Evolutionary conservation across 345 rosid genomes (phyloP), one percentile per base, ranked within the genome.

Genomic region (Camelina laxa): DNA sequence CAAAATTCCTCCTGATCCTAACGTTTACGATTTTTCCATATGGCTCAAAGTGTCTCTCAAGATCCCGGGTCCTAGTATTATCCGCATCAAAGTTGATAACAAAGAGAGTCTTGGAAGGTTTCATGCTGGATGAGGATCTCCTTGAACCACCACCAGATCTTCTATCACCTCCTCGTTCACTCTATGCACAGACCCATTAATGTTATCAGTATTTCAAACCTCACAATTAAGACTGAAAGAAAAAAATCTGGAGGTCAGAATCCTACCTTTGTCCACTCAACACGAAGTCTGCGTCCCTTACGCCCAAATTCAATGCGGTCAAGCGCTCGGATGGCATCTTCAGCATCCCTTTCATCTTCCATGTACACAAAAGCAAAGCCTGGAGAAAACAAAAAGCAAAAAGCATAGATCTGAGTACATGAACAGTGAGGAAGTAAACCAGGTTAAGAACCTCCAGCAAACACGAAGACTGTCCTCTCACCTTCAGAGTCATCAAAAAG

Each of bases 311-410:
- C 98, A 19, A 79, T 41, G 64, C 89, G 84, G 65, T 94, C 97
- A 73, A 94, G 97, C n/a, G 87, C 96, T 62, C 97, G 88, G 60
- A 94, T 91, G 16, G 97, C 98, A 86, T 94, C 92, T 58, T 88
- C 96, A 50, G 95, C 98, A 85, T 93, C 98, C 81, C 96, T 91
- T 82, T 93, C 96, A 83, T 93, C 96, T 59, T 93, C 97, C 98
- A 93, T 93, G 70, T 89, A 93, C 53, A 93, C 83, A 68, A 93
- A 93, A 58, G 96, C 98, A 85, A 91, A 91, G 27, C 98, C 97
- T 91, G 77, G 7, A 72, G 7, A 38, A 27, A 27, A 27, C 16
- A 33, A 21, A 13, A 39, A 41, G 5, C 11, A 38, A 61, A 44
- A 56, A 36, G 53, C 31, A 24, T 16, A 63, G 59, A 61, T 45